Evolutionary conservation across 148 eudicot species (phyloP).

Genomic region (Camellia lanceoleosa): DNA sequence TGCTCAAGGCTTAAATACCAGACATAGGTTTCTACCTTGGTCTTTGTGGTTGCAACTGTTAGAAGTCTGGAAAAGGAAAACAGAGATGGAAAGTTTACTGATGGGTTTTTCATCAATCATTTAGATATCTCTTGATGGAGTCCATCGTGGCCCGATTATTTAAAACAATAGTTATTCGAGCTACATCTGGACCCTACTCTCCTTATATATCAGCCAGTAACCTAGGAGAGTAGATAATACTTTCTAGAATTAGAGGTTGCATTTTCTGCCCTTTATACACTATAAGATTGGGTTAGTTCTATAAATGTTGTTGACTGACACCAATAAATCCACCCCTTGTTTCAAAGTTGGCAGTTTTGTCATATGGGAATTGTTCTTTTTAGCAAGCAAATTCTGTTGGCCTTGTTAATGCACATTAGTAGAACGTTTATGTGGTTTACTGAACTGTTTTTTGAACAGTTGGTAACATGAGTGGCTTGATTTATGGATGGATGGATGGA

Average conservation of each 20-base stretch:
- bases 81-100: conserved; percentile 8
- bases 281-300: not conserved
- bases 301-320: not conserved
- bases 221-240: not conserved
- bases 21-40: conserved; percentile 23
- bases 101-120: conserved; percentile 27
- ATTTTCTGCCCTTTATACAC: not conserved
- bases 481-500: too few relatives aligned
- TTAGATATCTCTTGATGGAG: conserved; percentile 21
- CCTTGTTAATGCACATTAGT: not conserved
- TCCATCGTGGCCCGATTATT: conserved; percentile 32
- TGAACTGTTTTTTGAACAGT: not conserved
- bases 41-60: conserved; percentile 29
- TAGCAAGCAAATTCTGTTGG: not conserved
- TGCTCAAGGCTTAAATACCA: conserved; percentile 10
- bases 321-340: not conserved
- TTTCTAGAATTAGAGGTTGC: not conserved
- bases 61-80: conserved; percentile 33
- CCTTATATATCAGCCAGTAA: not conserved
- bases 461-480: too few relatives aligned
- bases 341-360: not conserved
- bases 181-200: conserved; percentile 34
- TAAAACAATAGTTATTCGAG: conserved; percentile 19
- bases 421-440: not conserved
- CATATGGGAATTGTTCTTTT: not conserved